phyloP scores from a whole-genome alignment of 179 eudicot genomes.

The Silene noctiflora region DNA sequence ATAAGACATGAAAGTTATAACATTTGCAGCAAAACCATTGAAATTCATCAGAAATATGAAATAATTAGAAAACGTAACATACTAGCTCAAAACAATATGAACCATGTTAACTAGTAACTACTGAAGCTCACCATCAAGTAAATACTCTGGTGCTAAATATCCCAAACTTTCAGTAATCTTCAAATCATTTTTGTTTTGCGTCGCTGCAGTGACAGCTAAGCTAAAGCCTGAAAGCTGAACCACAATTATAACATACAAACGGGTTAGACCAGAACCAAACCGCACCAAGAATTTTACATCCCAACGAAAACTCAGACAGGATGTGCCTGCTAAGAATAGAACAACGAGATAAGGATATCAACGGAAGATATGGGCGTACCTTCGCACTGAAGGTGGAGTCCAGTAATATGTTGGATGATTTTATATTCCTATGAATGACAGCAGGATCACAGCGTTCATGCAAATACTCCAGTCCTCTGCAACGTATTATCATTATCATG shows the following conservation, averaged over 20 bases:
- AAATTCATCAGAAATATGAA: not conserved
- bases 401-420: constrained; percentile 72
- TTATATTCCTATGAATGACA: constrained; percentile 77
- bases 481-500: not conserved
- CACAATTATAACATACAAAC: constrained; percentile 3
- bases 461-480: constrained; percentile 80
- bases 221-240: constrained; percentile 78
- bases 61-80: not conserved
- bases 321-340: not conserved
- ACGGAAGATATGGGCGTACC: constrained; percentile 37
- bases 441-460: constrained; percentile 83
- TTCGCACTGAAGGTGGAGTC: constrained; percentile 83
- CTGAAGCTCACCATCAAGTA: constrained; percentile 58
- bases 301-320: not conserved
- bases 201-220: constrained; percentile 52
- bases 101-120: not conserved
- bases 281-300: not conserved
- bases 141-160: constrained; percentile 84
- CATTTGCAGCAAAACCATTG: constrained; percentile 1
- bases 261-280: not conserved
- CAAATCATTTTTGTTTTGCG: constrained; percentile 44
- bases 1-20: not conserved
- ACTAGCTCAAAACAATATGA: not conserved
- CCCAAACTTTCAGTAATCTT: constrained; percentile 63
- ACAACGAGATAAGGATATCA: not conserved